These are phyloP conservation scores for Mortierella claussenii DNA, from an alignment of 192 early-diverging fungal genomes.

Conservation along the genomic window DNA sequence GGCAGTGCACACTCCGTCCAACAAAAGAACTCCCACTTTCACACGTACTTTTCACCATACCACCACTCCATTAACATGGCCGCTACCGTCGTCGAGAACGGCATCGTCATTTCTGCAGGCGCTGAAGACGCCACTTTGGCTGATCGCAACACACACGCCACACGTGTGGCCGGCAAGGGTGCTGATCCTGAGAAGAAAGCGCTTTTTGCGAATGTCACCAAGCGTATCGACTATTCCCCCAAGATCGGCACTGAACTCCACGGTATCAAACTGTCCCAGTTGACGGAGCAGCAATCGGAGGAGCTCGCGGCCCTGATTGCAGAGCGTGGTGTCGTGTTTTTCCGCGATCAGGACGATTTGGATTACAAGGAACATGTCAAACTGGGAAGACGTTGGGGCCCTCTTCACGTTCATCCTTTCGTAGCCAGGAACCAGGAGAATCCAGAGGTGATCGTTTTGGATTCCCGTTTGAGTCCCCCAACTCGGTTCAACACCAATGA, in stretches of 20 bases:
- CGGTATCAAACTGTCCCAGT: constrained; percentile 63
- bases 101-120: constrained; percentile 25
- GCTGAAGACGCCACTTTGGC: constrained; percentile 29
- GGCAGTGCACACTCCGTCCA: too few species aligned
- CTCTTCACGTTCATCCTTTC: constrained; percentile 49
- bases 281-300: constrained; percentile 69
- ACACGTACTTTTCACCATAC: not conserved
- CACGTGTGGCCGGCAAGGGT: constrained; percentile 52
- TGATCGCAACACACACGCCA: constrained; percentile 47
- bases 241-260: constrained; percentile 74
- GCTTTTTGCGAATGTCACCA: constrained; percentile 62
- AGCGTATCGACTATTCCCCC: constrained; percentile 65
- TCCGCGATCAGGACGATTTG: constrained; percentile 71
- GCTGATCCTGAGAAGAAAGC: constrained; percentile 67
- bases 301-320: constrained; percentile 72
- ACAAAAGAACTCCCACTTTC: too few species aligned
- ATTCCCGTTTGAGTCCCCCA: constrained; percentile 39
- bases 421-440: constrained; percentile 22
- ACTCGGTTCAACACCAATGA: constrained; percentile 54
- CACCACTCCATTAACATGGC: constrained; percentile 1
- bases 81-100: constrained; percentile 8
- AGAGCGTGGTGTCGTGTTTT: constrained; percentile 75
- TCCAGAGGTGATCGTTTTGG: constrained; percentile 43
- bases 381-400: constrained; percentile 60
- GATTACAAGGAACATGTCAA: constrained; percentile 63